Percentiles rank a stretch among this genome's conserved stretches.
These are phyloP conservation scores for Aspergillus saccharolyticus DNA, from an alignment of 495 filamentous ascomycete species.

Conservation along the genomic window DNA sequence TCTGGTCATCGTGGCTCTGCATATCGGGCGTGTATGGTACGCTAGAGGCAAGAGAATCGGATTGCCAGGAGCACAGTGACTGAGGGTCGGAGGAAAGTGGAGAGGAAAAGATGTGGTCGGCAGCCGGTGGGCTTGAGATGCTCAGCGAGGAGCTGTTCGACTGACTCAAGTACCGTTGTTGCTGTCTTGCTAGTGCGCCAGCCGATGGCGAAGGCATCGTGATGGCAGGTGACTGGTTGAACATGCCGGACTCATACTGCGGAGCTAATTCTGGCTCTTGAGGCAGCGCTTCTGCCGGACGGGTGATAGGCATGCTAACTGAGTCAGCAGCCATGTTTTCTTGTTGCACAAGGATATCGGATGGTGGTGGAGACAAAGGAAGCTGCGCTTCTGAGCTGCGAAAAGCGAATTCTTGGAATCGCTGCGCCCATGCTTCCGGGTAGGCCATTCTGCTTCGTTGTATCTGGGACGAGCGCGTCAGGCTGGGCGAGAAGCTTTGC, in stretches of 20 bases:
- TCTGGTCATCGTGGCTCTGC: constrained; percentile 32
- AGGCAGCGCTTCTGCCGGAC: constrained; percentile 14
- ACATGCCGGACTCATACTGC: constrained; percentile 34
- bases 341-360: constrained; percentile 39
- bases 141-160: constrained; percentile 29
- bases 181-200: constrained; percentile 27
- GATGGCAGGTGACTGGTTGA: constrained; percentile 35
- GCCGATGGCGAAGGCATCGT: constrained; percentile 37
- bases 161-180: constrained; percentile 35
- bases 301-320: constrained; percentile 15
- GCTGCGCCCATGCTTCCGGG: constrained; percentile 37
- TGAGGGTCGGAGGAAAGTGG: constrained; percentile 43
- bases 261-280: constrained; percentile 33
- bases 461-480: constrained; percentile 36
- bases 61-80: constrained; percentile 44
- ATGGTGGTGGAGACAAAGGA: constrained; percentile 43
- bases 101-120: constrained; percentile 42
- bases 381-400: constrained; percentile 35
- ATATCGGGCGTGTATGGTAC: constrained; percentile 41
- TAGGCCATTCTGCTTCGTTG: constrained; percentile 42
- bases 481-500: constrained; percentile 41
- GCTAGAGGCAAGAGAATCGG: constrained; percentile 35
- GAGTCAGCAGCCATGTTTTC: constrained; percentile 33
- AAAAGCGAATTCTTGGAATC: constrained; percentile 39
- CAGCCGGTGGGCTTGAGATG: constrained; percentile 38